Conservation (phyloP, 306 rosid species). For the Begonia peltatifolia region DNA sequence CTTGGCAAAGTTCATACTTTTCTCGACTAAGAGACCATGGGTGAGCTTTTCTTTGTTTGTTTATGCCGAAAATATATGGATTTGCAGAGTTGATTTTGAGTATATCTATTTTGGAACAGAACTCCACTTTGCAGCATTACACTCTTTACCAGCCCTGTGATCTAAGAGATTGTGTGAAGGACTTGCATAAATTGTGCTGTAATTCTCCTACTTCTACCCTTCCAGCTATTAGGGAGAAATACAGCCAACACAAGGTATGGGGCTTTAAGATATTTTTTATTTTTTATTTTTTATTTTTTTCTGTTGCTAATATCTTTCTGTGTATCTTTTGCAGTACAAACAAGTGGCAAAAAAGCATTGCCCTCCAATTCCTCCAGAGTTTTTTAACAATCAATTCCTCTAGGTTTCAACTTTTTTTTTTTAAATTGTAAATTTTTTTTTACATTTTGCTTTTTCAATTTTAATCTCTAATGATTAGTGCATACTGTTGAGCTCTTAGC, state of each 20-base stretch:
- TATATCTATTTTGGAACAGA: constrained; percentile 15
- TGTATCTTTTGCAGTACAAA: constrained; percentile 50
- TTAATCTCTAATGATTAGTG: too few species aligned
- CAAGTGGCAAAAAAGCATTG: constrained; percentile 68
- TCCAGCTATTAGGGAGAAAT: constrained; percentile 45
- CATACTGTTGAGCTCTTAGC: too few species aligned
- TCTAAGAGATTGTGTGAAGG: constrained; percentile 23
- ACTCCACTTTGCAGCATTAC: constrained; percentile 44
- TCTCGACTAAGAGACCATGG: constrained; percentile 43
- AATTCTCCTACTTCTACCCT: constrained; percentile 27
- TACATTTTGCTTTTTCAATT: background rate
- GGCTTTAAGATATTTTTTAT: too few species aligned
- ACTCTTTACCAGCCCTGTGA: constrained; percentile 34
- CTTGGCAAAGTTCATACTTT: constrained; percentile 49
- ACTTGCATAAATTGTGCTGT: constrained; percentile 35
- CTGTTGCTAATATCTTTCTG: background rate
- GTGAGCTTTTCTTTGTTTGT: constrained; percentile 9
- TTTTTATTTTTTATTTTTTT: too few species aligned
- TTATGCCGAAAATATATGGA: background rate
- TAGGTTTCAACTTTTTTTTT: constrained; percentile 7
- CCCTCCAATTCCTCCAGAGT: constrained; percentile 56
- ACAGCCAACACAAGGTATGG: constrained; percentile 68
- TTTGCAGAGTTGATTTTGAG: background rate
- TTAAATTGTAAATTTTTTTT: constrained; percentile 12
- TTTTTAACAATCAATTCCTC: constrained; percentile 26